Conservation (phyloP, 306 rosid genomes). For the Lagenaria siceraria region DNA sequence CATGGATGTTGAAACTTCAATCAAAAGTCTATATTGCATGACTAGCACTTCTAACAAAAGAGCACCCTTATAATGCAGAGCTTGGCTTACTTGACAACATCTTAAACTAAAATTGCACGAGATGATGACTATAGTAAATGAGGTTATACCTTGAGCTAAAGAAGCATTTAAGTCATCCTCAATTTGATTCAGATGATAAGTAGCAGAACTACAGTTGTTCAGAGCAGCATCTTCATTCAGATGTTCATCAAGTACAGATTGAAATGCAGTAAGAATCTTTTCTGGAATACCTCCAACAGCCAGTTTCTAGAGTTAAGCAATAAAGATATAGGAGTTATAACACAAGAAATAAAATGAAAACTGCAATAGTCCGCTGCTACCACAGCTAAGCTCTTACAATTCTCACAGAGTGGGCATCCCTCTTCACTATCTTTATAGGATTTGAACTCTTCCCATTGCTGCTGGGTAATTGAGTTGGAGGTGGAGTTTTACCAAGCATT, state of each 20-base stretch:
- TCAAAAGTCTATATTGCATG: neutral
- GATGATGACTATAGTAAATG: slow-evolving; percentile 5
- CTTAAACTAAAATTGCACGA: neutral
- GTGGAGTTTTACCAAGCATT: slow-evolving; percentile 57
- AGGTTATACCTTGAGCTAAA: slow-evolving; percentile 58
- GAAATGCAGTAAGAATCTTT: slow-evolving; percentile 72
- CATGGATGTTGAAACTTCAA: neutral
- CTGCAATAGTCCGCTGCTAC: slow-evolving; percentile 10
- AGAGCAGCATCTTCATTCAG: slow-evolving; percentile 56
- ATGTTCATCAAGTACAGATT: slow-evolving; percentile 72
- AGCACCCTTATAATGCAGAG: neutral
- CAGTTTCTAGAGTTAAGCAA: slow-evolving; percentile 54
- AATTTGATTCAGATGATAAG: slow-evolving; percentile 32
- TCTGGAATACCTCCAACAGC: slow-evolving; percentile 81
- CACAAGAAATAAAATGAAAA: neutral
- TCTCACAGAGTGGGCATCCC: slow-evolving; percentile 81
- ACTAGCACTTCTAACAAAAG: neutral
- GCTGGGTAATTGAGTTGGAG: slow-evolving; percentile 34
- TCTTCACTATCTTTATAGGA: slow-evolving; percentile 77
- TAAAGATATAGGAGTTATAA: neutral
- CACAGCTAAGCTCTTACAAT: slow-evolving; percentile 48
- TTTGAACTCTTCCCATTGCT: slow-evolving; percentile 66
- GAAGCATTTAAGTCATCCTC: slow-evolving; percentile 50
- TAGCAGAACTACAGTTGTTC: slow-evolving; percentile 43
- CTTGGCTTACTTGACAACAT: neutral